Percentiles rank a stretch among this genome's conserved stretches.
Conservation (phyloP, 2,329 filamentous ascomycete species). For the Bimuria novae-zelandiae region DNA sequence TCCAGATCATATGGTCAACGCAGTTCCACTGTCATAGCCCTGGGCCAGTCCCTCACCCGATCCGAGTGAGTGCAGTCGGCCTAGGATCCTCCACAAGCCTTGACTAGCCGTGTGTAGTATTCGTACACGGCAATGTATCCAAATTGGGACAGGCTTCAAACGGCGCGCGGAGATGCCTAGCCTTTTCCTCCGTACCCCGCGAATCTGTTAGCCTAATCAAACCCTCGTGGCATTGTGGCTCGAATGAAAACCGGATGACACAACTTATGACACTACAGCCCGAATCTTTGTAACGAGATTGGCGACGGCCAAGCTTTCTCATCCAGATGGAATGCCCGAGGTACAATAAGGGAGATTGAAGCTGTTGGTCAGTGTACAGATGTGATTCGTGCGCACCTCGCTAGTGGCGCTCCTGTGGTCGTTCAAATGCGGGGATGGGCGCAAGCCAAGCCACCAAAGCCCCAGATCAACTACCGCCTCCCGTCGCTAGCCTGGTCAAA, state of each 20-base stretch:
- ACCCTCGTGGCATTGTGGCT: background rate
- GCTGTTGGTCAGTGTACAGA: background rate
- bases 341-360: no score
- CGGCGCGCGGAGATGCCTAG: slow-evolving; percentile 3
- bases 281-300: background rate
- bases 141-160: slow-evolving; percentile 3
- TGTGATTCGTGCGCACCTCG: background rate
- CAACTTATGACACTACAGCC: background rate
- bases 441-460: slow-evolving; percentile 3
- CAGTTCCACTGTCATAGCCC: background rate
- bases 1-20: background rate
- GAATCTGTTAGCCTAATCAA: background rate
- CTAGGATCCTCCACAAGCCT: background rate
- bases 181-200: background rate
- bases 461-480: slow-evolving; percentile 1
- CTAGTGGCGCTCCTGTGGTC: slow-evolving; percentile 2
- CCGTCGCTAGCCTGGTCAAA: background rate
- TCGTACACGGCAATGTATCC: slow-evolving; percentile 5
- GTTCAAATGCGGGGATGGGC: background rate
- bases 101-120: background rate
- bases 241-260: background rate
- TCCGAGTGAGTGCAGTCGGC: background rate
- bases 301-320: background rate
- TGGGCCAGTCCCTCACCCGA: background rate
- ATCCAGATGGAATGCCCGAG: background rate